A percentile compares a stretch with the other conserved stretches of the same genome.
Conservation (phyloP, 1,284 basidiomycete genomes). For the Apiotrichum montevideense region DNA sequence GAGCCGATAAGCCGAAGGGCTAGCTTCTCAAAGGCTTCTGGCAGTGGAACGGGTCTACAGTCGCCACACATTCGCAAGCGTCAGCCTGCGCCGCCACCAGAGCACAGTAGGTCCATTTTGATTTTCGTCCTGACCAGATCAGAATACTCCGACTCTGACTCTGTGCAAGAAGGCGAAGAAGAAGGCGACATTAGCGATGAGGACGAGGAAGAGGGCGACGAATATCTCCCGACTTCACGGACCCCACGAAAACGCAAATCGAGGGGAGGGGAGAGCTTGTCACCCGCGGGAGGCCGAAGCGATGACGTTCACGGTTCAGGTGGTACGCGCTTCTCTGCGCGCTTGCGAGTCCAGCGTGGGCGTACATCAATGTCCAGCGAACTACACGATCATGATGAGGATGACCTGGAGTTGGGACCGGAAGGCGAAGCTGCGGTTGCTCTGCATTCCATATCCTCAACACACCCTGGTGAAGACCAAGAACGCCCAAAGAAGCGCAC, state of each 20-base stretch:
- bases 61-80: no score
- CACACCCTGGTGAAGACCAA: neutral
- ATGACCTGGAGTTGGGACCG: neutral
- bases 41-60: no score
- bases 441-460: neutral
- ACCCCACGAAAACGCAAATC: neutral
- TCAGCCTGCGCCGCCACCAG: no score
- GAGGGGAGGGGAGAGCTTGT: neutral
- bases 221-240: neutral
- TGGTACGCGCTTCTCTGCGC: neutral
- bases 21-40: no score
- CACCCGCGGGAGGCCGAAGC: neutral
- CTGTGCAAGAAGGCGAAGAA: neutral
- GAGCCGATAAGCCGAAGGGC: no score
- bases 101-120: no score
- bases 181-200: neutral
- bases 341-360: neutral
- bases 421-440: neutral
- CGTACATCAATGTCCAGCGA: neutral
- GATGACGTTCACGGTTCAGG: neutral
- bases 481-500: conserved; percentile 9
- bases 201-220: neutral
- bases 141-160: neutral
- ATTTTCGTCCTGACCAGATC: no score
- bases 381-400: neutral